These are phyloP conservation scores for Xanthoconium separans DNA, from an alignment of 1,284 basidiomycete genomes.

Conservation along the genomic window DNA sequence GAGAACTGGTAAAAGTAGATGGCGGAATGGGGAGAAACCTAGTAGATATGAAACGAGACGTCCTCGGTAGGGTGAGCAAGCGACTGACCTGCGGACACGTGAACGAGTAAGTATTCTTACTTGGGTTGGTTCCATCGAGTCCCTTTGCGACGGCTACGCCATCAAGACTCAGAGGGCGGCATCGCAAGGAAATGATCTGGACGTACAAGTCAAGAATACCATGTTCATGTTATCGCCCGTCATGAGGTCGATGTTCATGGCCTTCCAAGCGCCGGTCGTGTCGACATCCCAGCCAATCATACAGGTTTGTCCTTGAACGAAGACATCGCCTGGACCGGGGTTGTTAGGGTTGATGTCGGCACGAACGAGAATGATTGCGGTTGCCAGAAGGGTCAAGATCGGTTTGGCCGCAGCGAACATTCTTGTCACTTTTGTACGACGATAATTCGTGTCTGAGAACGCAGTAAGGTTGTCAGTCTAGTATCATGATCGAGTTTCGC, in stretches of 20 bases:
- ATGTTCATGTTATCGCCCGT: constrained; percentile 73
- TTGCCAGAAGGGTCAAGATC: constrained; percentile 41
- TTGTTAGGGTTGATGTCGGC: constrained; percentile 55
- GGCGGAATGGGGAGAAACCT: constrained; percentile 68
- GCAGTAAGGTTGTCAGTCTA: no score
- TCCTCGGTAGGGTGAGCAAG: neutral
- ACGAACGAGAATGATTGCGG: constrained; percentile 38
- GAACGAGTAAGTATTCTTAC: constrained; percentile 47
- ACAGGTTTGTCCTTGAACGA: constrained; percentile 55
- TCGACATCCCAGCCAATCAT: constrained; percentile 56
- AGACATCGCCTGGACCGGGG: constrained; percentile 57
- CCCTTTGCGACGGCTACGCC: constrained; percentile 44
- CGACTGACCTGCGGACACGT: constrained; percentile 63
- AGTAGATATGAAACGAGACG: neutral
- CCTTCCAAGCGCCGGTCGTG: constrained; percentile 56
- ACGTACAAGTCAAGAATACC: constrained; percentile 66
- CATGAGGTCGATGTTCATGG: constrained; percentile 76
- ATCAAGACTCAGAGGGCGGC: neutral
- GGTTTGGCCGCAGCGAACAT: constrained; percentile 43
- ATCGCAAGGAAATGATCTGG: neutral
- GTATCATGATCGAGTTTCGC: no score
- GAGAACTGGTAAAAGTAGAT: constrained; percentile 84
- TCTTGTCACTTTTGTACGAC: constrained; percentile 3
- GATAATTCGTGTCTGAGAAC: neutral
- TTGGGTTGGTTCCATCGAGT: constrained; percentile 55